These are phyloP conservation scores for Cicer chorassanicum DNA, from an alignment of 306 rosid species.

Conservation along the genomic window DNA sequence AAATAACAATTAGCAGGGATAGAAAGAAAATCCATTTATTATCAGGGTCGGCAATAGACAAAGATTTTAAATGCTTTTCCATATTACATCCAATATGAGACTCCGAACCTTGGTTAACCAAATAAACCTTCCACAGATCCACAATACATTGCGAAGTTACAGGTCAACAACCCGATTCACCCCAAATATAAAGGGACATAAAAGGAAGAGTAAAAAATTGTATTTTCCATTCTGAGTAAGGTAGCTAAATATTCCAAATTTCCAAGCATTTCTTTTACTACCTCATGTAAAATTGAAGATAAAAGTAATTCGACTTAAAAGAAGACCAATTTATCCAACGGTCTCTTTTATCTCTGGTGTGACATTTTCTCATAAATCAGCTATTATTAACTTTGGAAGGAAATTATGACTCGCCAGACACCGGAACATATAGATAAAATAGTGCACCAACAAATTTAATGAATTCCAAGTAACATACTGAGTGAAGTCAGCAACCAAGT, in stretches of 20 bases:
- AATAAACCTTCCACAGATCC: not conserved
- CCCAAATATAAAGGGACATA: slow-evolving; percentile 9
- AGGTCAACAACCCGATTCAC: not conserved
- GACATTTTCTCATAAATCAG: slow-evolving; percentile 10
- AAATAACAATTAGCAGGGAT: slow-evolving; percentile 1
- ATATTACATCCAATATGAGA: not conserved
- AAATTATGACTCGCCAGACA: not conserved
- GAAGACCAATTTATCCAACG: slow-evolving; percentile 24
- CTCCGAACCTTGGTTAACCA: not conserved
- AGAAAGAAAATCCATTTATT: slow-evolving; percentile 25
- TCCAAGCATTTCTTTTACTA: slow-evolving; percentile 15
- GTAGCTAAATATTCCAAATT: slow-evolving; percentile 32
- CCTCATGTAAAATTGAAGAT: slow-evolving; percentile 24
- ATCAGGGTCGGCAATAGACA: slow-evolving; percentile 13
- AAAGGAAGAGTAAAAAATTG: not conserved
- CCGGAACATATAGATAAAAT: not conserved
- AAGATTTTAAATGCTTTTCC: not conserved
- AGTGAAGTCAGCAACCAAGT: slow-evolving; percentile 92
- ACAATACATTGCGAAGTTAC: slow-evolving; percentile 27
- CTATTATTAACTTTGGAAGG: not conserved
- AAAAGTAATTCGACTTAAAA: slow-evolving; percentile 25
- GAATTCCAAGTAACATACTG: slow-evolving; percentile 56
- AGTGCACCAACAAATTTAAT: slow-evolving; percentile 15
- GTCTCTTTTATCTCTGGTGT: slow-evolving; percentile 14
- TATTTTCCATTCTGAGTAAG: slow-evolving; percentile 25